phyloP scores from a whole-genome alignment of 2,329 filamentous ascomycete genomes.

The Coleophoma crateriformis region DNA sequence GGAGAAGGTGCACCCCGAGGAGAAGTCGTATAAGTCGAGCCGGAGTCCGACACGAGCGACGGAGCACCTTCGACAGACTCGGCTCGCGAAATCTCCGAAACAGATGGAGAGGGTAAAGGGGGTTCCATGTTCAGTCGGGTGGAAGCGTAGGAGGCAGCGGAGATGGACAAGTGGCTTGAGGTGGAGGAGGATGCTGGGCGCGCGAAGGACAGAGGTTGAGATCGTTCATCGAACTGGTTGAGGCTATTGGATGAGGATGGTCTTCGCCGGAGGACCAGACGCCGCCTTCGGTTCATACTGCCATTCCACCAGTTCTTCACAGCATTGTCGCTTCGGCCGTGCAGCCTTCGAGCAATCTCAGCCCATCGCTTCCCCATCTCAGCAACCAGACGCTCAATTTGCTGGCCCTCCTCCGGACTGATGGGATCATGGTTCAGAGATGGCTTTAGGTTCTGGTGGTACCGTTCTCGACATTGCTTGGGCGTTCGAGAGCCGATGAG shows the following conservation, averaged over 20 bases:
- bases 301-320: constrained; percentile 99
- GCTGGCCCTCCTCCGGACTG: constrained; percentile 59
- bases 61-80: constrained; percentile 55
- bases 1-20: constrained; percentile 31
- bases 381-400: constrained; percentile 72
- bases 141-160: constrained; percentile 18
- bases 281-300: constrained; percentile 71
- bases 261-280: constrained; percentile 24
- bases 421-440: constrained; percentile 69
- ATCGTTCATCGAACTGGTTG: constrained; percentile 22
- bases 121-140: constrained; percentile 39
- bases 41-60: constrained; percentile 65
- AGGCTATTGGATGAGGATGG: constrained; percentile 16
- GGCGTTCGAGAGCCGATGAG: constrained; percentile 73
- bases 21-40: constrained; percentile 57
- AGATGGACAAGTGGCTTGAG: constrained; percentile 11
- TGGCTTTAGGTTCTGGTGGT: constrained; percentile 87
- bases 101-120: constrained; percentile 58
- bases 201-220: constrained; percentile 25
- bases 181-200: constrained; percentile 9
- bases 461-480: constrained; percentile 93
- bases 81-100: constrained; percentile 54
- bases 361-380: constrained; percentile 87
- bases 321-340: constrained; percentile 86
- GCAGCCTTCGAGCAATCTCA: constrained; percentile 77